phyloP scores from a whole-genome alignment of 345 rosid species.

The Arabis hirsuta region DNA sequence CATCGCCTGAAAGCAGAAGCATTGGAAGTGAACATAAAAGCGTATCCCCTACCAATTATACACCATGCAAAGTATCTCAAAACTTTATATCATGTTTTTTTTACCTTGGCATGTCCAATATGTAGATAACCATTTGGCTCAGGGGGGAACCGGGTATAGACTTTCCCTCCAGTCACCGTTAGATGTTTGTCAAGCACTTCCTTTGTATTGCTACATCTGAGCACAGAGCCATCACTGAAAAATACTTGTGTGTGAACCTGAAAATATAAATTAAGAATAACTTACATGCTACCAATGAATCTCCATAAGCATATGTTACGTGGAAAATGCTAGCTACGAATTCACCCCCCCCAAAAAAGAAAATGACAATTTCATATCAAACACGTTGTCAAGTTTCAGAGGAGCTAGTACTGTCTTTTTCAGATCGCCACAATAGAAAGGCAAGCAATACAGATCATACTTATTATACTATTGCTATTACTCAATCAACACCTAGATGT shows the following conservation, averaged over 20 bases:
- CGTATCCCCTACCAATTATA: conserved; percentile 4
- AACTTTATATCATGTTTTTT: conserved; percentile 8
- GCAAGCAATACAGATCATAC: conserved; percentile 5
- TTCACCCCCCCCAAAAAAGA: background rate
- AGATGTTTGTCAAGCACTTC: conserved; percentile 86
- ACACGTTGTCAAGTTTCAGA: conserved; percentile 13
- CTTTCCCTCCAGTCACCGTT: conserved; percentile 73
- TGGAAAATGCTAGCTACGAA: background rate
- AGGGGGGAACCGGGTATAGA: conserved; percentile 88
- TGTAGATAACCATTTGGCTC: conserved; percentile 99
- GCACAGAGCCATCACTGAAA: conserved; percentile 74
- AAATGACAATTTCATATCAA: conserved; percentile 9
- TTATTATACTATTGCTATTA: conserved; percentile 10
- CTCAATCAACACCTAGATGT: conserved; percentile 7
- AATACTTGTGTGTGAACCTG: conserved; percentile 91
- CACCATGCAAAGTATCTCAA: conserved; percentile 6
- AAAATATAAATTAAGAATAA: background rate
- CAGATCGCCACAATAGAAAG: conserved; percentile 1
- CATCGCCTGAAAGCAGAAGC: conserved; percentile 71
- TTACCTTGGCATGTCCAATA: conserved; percentile 99
- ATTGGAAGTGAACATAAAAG: conserved; percentile 10
- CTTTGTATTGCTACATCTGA: conserved; percentile 81
- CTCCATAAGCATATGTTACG: conserved; percentile 15
- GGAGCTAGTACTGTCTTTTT: background rate
- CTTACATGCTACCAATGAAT: background rate